Evolutionary conservation across 164 flowering plant genomes (phyloP), one percentile per base, ranked within the genome.

Genomic region (grape (Vitis vinifera)): DNA sequence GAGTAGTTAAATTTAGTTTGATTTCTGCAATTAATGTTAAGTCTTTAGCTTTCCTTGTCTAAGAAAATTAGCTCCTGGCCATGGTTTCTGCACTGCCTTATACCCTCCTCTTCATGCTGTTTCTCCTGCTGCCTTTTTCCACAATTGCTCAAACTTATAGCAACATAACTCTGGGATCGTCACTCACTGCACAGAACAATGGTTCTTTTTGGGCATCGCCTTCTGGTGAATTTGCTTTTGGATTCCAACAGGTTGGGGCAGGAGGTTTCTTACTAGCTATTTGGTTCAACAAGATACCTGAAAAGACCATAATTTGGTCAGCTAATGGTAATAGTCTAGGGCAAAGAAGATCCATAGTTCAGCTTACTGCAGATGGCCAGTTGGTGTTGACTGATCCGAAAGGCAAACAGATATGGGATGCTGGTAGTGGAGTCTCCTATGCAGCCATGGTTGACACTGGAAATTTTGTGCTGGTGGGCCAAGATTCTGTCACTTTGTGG

Each of bases 201-300:
- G 13, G 37, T 2, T 30, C 31, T 29, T 10, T 78, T 29, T 80
- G 82, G 83, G 58, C 30, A 3, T 84, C 87, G 9, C 74, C 81
- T 19, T 76, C 76, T 2, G 76, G 79, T 8, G 82, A 81, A 57
- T 84, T 84, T 48, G 85, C 83, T 8, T 81, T 84, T 11, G 87
- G 87, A 0, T 83, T 83, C 56, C 70, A 30, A 11, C 59, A 58
- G 17, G 51, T 73, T 3, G n/a, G 71, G 1, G n/a, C 53, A n/a
- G 48, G 9, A 5, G 68, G 71, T 15, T 81, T 75, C 76, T 66
- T 81, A 71, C 79, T 83, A 2, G 47, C 79, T 60, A 79, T 82
- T 1, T 82, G 83, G 83, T 82, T 64, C 59, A 27, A 73, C 31
- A 82, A 77, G n/a, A 75, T 82, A 4, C 75, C 81, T 7, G 78